phyloP scores from a whole-genome alignment of 2,329 filamentous ascomycete genomes.

The Scopulariopsis brevicaulis region DNA sequence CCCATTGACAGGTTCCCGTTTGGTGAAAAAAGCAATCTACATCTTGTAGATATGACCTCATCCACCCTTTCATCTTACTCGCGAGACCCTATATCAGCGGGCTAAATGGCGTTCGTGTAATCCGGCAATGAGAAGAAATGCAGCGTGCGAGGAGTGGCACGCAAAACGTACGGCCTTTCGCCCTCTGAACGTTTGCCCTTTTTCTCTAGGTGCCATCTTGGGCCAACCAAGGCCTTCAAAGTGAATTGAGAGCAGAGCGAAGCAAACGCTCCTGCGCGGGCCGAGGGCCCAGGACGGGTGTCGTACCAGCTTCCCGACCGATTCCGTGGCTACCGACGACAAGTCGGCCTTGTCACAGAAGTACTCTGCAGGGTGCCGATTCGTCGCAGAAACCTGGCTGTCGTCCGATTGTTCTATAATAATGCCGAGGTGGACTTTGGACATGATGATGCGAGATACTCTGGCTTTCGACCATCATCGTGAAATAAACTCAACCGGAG shows the following conservation, averaged over 20 bases:
- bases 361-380: conserved; percentile 3
- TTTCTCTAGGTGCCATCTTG: background rate
- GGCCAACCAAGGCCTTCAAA: background rate
- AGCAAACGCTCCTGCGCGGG: background rate
- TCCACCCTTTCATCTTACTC: background rate
- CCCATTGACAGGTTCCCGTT: background rate
- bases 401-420: background rate
- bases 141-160: background rate
- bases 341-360: background rate
- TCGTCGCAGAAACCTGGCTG: background rate
- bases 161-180: background rate
- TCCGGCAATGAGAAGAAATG: background rate
- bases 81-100: background rate
- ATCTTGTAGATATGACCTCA: background rate
- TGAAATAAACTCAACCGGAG: background rate
- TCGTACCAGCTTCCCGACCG: background rate
- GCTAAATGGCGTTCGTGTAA: background rate
- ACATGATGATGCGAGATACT: background rate
- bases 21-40: background rate
- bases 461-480: background rate
- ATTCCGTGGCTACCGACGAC: background rate
- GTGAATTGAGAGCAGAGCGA: background rate
- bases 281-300: background rate
- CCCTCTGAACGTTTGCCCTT: background rate
- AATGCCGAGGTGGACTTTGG: background rate